phyloP scores from a whole-genome alignment of 2,329 filamentous ascomycete species.

The Colletotrichum lentis region DNA sequence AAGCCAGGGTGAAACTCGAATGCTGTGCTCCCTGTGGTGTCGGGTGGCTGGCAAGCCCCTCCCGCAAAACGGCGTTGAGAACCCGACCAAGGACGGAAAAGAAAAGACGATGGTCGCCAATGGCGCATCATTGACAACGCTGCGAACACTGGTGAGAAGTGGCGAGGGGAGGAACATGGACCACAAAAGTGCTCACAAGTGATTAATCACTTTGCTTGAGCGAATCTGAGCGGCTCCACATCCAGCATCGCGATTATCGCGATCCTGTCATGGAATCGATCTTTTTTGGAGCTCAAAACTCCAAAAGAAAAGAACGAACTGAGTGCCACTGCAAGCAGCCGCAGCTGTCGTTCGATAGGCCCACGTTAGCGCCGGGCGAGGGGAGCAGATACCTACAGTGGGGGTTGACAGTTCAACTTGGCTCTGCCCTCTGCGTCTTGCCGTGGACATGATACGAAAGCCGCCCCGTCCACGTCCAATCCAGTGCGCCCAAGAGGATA shows the following conservation, averaged over 20 bases:
- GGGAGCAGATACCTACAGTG: background rate
- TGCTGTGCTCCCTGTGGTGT: background rate
- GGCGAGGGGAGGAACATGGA: background rate
- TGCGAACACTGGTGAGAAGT: background rate
- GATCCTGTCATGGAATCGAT: conserved; percentile 6
- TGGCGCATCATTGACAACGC: background rate
- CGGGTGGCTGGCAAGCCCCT: conserved; percentile 23
- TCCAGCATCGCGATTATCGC: background rate
- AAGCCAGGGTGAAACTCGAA: conserved; percentile 3
- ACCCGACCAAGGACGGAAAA: background rate
- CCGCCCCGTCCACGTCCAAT: background rate
- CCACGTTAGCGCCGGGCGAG: background rate
- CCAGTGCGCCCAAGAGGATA: too few species aligned
- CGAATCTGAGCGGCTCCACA: background rate
- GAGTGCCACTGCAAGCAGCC: background rate
- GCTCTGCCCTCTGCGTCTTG: conserved; percentile 12
- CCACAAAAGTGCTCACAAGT: conserved; percentile 18
- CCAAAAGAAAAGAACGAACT: conserved; percentile 16
- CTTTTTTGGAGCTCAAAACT: background rate
- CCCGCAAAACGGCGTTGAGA: conserved; percentile 14
- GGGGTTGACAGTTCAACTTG: background rate
- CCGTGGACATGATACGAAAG: background rate
- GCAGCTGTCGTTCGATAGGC: background rate
- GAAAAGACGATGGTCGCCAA: conserved; percentile 1
- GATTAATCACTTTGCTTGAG: conserved; percentile 21